Base-by-base conservation (phyloP, 306 rosid genomes). In the Castanopsis chinensis region DNA sequence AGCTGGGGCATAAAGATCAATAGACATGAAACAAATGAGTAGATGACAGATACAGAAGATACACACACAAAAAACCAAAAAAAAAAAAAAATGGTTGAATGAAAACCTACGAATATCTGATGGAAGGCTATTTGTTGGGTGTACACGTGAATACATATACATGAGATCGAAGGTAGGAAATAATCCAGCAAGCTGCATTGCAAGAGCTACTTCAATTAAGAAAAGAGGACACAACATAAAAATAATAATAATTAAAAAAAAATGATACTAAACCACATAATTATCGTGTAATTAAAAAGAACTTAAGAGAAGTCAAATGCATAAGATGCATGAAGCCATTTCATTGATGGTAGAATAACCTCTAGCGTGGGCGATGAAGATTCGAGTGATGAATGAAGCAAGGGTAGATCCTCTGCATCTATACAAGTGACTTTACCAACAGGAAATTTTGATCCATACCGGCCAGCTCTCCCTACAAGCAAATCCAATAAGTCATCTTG, bases 401-500 rank as follows among this genome's bases (percentile, higher is more conserved):
- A 85, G 70, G 93, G 91, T 71, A 92, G 85, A 83, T 89, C 94
- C 30, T 86, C 88, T 73, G 69, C 79, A 80, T 85, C 75, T 85
- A 91, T 67, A 77, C 98, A 95, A 73, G 99, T 91, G 63, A 95
- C 99, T 90, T 95, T 94, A 75, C 97, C 99, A 35, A 75, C 54
- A 5, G 97, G 97, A 86, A 86, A 95, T 76, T 86, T 87, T 73
- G 99, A 95, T 75, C 93, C 97, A 74, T 89, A 92, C 87, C 99
- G 90, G 79, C 99, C 98, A 71, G 98, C 99, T 92, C 98, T 89
- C 81, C 99, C 99, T 95, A 83, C 76, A 82, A 74, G 69, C 30
- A 87, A 81, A 88, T 77, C 83, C 71, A 85, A 37, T 27, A 68
- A 83, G 83, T 51, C 68, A 75, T 28, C 54, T 32, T 41, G 8